Evolutionary conservation across 140 eudicot genomes (phyloP).

Genomic region (Anethum foeniculum): DNA sequence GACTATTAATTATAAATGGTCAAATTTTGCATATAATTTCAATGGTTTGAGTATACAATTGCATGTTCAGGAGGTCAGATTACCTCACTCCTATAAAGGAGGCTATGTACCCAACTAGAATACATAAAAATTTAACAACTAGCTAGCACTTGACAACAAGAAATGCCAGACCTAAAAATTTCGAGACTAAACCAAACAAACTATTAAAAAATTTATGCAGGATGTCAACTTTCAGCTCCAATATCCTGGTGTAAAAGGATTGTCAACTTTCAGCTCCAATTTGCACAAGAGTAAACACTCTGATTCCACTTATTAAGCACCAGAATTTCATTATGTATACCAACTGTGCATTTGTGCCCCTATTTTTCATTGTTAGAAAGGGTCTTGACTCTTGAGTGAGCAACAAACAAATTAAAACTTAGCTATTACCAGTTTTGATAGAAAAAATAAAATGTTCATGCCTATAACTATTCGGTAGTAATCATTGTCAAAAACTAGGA

Average conservation of each 20-base stretch:
- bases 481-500: neutral
- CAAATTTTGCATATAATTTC: neutral
- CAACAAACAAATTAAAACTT: no score
- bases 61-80: neutral
- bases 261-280: neutral
- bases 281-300: slow-evolving; percentile 1
- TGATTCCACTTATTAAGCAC: neutral
- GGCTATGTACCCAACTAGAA: neutral
- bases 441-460: neutral
- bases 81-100: neutral
- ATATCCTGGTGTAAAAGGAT: neutral
- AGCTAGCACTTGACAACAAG: neutral
- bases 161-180: neutral
- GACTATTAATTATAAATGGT: neutral
- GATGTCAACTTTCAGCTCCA: slow-evolving; percentile 4
- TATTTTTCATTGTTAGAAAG: neutral
- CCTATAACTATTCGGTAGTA: neutral
- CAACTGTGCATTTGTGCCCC: neutral
- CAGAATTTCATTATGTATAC: neutral
- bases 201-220: neutral
- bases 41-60: neutral
- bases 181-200: neutral
- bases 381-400: neutral
- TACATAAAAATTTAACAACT: neutral
- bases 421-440: neutral